Percentiles rank a stretch among this genome's conserved stretches.
phyloP scores from a whole-genome alignment of 306 rosid genomes.

The Styphnolobium japonicum region DNA sequence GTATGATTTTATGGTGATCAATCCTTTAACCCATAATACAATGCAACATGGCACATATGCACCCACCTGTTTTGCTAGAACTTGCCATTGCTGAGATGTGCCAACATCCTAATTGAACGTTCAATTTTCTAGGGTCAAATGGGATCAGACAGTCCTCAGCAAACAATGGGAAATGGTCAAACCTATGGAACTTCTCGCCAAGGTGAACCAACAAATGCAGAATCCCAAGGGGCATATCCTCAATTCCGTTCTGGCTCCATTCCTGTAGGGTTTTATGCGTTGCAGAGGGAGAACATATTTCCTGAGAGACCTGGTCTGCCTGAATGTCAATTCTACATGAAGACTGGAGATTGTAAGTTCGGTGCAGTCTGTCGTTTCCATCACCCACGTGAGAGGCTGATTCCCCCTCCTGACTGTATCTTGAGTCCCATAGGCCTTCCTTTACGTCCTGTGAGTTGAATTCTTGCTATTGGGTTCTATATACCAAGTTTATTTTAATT shows the following conservation, averaged over 20 bases:
- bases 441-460: slow-evolving; percentile 78
- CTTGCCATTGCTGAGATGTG: slow-evolving; percentile 16
- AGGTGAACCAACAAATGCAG: slow-evolving; percentile 62
- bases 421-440: slow-evolving; percentile 95
- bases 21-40: background rate
- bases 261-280: slow-evolving; percentile 73
- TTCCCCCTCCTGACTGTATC: slow-evolving; percentile 93
- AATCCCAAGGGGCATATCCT: slow-evolving; percentile 66
- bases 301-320: slow-evolving; percentile 99
- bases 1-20: background rate
- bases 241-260: slow-evolving; percentile 63
- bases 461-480: background rate
- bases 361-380: slow-evolving; percentile 97
- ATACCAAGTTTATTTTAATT: slow-evolving; percentile 10
- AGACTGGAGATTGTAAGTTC: slow-evolving; percentile 96
- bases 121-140: slow-evolving; percentile 76
- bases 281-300: slow-evolving; percentile 91
- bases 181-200: slow-evolving; percentile 67
- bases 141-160: slow-evolving; percentile 84
- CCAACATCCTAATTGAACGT: slow-evolving; percentile 26
- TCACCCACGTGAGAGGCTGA: slow-evolving; percentile 84
- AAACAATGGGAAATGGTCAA: slow-evolving; percentile 61
- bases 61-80: background rate
- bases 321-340: slow-evolving; percentile 96
- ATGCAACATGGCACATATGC: slow-evolving; percentile 14